phyloP scores from a whole-genome alignment of 768 basidiomycete genomes.

The Kwoniella newhampshirensis region DNA sequence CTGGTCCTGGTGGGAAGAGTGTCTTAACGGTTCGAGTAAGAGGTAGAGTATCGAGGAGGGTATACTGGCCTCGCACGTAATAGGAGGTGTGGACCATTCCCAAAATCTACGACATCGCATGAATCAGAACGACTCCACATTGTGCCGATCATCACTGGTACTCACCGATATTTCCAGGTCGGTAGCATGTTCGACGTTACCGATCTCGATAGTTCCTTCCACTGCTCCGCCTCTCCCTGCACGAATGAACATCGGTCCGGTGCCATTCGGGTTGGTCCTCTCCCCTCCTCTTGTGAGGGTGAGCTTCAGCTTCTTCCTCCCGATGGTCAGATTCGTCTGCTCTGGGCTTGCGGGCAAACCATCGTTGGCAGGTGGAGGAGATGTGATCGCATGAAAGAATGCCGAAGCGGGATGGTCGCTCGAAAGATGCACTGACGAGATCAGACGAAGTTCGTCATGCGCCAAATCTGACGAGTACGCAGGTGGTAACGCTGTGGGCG shows the following conservation, averaged over 20 bases:
- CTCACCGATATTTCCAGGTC: conserved; percentile 41
- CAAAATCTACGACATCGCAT: conserved; percentile 23
- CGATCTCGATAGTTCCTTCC: conserved; percentile 39
- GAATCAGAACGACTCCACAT: neutral
- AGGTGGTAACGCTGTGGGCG: conserved; percentile 33
- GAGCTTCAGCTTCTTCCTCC: conserved; percentile 38
- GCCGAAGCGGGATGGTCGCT: conserved; percentile 40
- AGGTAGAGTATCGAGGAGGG: conserved; percentile 42
- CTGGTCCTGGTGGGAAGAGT: conserved; percentile 26
- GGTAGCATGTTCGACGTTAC: conserved; percentile 39
- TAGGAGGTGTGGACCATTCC: conserved; percentile 39
- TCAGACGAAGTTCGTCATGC: conserved; percentile 38
- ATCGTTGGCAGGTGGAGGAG: conserved; percentile 10
- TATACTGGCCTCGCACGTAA: conserved; percentile 47
- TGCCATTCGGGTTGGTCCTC: conserved; percentile 34
- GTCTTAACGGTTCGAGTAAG: conserved; percentile 16
- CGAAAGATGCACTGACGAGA: conserved; percentile 45
- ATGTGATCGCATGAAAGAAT: conserved; percentile 35
- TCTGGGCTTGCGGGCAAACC: neutral
- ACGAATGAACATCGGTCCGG: conserved; percentile 37
- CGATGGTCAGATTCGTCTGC: conserved; percentile 17
- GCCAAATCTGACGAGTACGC: conserved; percentile 39
- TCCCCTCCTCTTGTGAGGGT: conserved; percentile 26
- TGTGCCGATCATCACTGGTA: neutral
- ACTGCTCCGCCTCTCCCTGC: conserved; percentile 29